Evolutionary conservation across 805 yeast species (phyloP), one percentile per base, ranked within the genome.

Genomic region (Priceomyces castillae): DNA sequence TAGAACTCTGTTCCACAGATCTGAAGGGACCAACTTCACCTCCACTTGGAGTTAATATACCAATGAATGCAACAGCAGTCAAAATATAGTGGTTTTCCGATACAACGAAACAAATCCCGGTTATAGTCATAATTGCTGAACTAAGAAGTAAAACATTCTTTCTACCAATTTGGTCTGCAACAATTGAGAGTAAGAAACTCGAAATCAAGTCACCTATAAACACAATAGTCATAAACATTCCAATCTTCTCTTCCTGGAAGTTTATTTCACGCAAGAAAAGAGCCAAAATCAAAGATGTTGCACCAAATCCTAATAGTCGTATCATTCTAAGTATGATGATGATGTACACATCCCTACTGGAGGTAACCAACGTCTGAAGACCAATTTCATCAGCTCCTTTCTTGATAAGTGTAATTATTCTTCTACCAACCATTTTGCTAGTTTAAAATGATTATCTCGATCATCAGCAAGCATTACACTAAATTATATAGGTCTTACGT

Each of bases 21-120:
- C 81, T 62, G 57, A 78, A 79, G 1, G 83, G 80, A 0, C 83
- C 82, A 18, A 76, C 79, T 46, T 79, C 84, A 4, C 74, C 74
- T 3, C 84, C 84, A n/a, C 74, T 64, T 2, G 82, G 81, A 1
- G 82, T 76, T 18, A 78, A 63, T n/a, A 77, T 73, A 2, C 84
- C 84, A 9, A 74, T 34, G 12, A 74, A 57, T 1, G 78, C 69
- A 1, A 72, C 64, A 0, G 60, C 38, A 31, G 70, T 59, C 38
- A 79, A 54, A 1, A 71, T 14, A 30, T 52, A 53, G 40, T 57
- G 65, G 47, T 65, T 66, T 12, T 62, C 59, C 6, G 63, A 45
- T 15, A 61, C 40, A 2, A 59, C 62, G 48, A 78, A 73, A 0
- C 63, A 55, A 3, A 69, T 23, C 1, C 78, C 80, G 0, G 82